Base-by-base conservation (phyloP, 2,329 filamentous ascomycete genomes). In the Penicillium brevicompactum region DNA sequence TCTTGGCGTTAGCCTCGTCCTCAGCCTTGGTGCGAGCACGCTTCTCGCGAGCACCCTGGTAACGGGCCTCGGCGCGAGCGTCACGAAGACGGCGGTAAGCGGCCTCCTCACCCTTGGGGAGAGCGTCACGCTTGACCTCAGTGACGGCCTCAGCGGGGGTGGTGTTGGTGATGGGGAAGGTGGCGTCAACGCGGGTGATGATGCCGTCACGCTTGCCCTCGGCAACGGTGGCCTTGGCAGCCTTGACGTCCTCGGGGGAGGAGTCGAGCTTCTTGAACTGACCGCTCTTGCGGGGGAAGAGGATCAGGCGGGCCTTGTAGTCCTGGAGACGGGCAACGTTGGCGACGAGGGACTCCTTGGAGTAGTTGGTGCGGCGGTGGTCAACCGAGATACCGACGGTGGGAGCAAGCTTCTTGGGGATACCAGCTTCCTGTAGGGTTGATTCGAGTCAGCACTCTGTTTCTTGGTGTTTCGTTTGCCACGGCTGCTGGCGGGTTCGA, bases 351-450 rank as follows among this genome's bases (percentile, higher is more conserved):
- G 89, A 90, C 87, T 97, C 94, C 84, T 95, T 91, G 76, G 89
- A 94, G 75, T 96, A 89, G 87, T 97, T 99, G 84, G 91, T 87
- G 80, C 94, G 93, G 83, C 94, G 93, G 80, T 87, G 84, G 82
- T 99, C 94, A 83, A 99, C 93, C 68, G 91, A 80, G 81, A 99
- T 97, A 80, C 94, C 94, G 83, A 99, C 90, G 79, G 94, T 97
- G 74, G 89, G 87, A 71, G 94, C 94, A 72, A 95, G 86, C 80
- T 92, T 92, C 83, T 91, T 91, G 82, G 93, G 87, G 77, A 99
- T 95, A 74, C 91, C 91, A 76, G 93, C 94, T 81, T 92, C 94
- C 93, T 96, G 61, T 52, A 65, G 67, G 65, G 4, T 50, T 56
- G 60, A 46, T n/a, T 16, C 21, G 30, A 52, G 51, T 65, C 55